Evolutionary conservation across 2,329 filamentous ascomycete genomes (phyloP), one percentile per base, ranked within the genome.

Genomic region (Phialophora chinensis): DNA sequence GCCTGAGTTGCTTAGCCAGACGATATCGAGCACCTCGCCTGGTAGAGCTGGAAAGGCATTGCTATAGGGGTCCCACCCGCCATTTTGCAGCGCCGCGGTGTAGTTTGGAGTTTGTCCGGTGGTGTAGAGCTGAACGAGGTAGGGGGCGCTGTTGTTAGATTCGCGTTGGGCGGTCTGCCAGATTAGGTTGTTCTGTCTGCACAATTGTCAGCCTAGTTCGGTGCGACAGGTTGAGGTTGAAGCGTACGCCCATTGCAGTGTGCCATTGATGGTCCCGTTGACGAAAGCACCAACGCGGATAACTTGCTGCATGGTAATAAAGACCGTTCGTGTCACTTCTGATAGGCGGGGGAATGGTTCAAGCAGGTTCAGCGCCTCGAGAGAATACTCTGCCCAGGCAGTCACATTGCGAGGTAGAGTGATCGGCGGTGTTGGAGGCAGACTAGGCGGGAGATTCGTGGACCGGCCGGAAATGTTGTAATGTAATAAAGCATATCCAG

Each of bases 321-420:
- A 78, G 6, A 86, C 73, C 0, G 80, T 81, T 20, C 84, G 79
- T 0, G 83, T 86, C 4, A 86, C 84, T 47, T 85, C 81, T 2
- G 68, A 63, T 10, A 71, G 64, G 0, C 50, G 62, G 6, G 73
- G 74, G 60, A 74, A 74, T 29, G 62, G 55, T 35, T 73, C 67
- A 31, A 20, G 55, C 8, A 60, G 65, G 23, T 49, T 44, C 29
- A 70, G 63, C 20, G 71, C 57, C 52, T 71, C 65, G 27, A 75
- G 70, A 6, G 71, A 52, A 56, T 75, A 75, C 57, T 75, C 74
- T 35, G 68, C 59, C 67, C 67, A 71, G 23, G 5, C 49, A 3
- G 63, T 62, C 14, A 66, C 60, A 52, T 69, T 29, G 23, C 60
- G 53, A 3, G 70, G 62, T 6, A 72, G 61, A 78, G 52, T 66